phyloP scores from a whole-genome alignment of 768 basidiomycete species.

The Xerocomellus chrysenteron region DNA sequence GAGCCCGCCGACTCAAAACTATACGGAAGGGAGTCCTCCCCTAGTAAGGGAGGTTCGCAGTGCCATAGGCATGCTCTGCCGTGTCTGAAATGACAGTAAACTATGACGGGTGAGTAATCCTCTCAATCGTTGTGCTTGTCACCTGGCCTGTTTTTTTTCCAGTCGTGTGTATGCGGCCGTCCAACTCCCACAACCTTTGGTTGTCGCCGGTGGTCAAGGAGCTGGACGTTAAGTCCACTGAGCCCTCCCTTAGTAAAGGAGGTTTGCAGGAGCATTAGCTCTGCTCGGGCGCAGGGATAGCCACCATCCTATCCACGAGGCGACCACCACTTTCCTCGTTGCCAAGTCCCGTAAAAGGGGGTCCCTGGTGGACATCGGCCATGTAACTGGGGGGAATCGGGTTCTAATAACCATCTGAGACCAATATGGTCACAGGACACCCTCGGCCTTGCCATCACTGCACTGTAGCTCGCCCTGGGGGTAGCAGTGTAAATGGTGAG shows the following conservation, averaged over 20 bases:
- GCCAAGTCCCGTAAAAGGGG: not conserved
- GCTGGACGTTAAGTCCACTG: not conserved
- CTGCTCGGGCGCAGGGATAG: not conserved
- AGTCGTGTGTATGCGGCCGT: not conserved
- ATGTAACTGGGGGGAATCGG: not conserved
- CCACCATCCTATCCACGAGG: not conserved
- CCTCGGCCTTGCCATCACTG: not conserved
- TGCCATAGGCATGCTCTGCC: too few species aligned
- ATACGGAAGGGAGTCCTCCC: not conserved
- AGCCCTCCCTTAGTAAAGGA: slow-evolving; percentile 6
- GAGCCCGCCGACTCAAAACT: not conserved
- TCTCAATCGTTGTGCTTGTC: slow-evolving; percentile 2
- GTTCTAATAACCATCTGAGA: slow-evolving; percentile 7
- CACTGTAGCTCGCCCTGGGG: too few species aligned
- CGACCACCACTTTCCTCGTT: too few species aligned
- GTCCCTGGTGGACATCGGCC: slow-evolving; percentile 1
- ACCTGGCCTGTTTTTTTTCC: slow-evolving; percentile 2
- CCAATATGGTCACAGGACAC: slow-evolving; percentile 2
- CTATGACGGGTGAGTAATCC: not conserved
- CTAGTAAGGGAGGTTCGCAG: slow-evolving; percentile 4
- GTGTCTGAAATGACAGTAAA: slow-evolving; percentile 7
- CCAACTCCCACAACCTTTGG: not conserved
- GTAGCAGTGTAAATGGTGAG: not conserved
- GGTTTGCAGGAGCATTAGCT: not conserved
- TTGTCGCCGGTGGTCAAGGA: not conserved